Percentiles rank a stretch among this genome's conserved stretches.
Conservation (phyloP, 225 moss, liverwort and hornwort genomes). For the Neckera pumila region DNA sequence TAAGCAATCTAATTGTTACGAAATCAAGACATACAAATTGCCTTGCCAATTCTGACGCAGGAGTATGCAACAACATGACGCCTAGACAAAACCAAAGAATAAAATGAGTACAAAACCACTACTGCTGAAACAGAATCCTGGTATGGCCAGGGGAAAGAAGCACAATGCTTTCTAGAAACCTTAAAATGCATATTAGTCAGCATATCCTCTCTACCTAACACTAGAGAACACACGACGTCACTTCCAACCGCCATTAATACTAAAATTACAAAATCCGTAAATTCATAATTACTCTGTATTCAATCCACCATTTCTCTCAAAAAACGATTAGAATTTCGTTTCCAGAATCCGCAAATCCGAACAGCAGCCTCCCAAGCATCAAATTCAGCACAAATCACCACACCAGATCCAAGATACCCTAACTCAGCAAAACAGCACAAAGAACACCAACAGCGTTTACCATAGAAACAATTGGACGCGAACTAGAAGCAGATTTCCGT, state of each 20-base stretch:
- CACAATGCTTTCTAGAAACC: not conserved
- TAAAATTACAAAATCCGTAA: not conserved
- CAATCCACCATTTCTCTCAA: not conserved
- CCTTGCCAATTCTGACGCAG: not conserved
- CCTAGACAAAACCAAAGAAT: not conserved
- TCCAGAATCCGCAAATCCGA: not conserved
- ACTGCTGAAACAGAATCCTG: not conserved
- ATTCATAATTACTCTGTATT: not conserved
- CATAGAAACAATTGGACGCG: conserved; percentile 23
- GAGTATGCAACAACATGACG: not conserved
- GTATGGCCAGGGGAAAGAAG: not conserved
- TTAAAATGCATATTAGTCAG: not conserved
- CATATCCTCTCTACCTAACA: not conserved
- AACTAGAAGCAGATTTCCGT: not conserved
- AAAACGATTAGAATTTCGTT: not conserved
- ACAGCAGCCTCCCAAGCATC: not conserved
- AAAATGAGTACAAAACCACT: not conserved
- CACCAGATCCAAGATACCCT: not conserved
- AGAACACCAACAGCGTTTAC: not conserved
- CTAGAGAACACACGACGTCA: not conserved
- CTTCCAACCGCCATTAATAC: not conserved
- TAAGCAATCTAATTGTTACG: not conserved
- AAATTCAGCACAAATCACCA: not conserved
- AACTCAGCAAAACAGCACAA: not conserved
- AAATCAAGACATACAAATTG: not conserved